Base-by-base conservation (phyloP, 768 basidiomycete genomes). In the Tricholoma terreum region DNA sequence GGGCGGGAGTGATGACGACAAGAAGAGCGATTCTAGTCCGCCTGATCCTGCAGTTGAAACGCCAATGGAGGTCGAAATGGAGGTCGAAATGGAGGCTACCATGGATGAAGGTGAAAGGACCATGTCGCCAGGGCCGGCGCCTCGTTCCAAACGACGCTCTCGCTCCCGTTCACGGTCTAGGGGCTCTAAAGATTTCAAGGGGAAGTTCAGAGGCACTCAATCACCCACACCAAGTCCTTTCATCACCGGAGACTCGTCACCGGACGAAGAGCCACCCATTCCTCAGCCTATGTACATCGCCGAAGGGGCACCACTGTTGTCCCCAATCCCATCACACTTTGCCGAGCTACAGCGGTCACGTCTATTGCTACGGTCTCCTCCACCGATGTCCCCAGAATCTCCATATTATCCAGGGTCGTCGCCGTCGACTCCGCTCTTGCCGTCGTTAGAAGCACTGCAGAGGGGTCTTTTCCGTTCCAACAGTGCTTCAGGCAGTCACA, bases 381-480 rank as follows among this genome's bases (percentile, higher is more conserved):
- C 82, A 22, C 75, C 85, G 52, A 71, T 75, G 52, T 75, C 82
- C 6, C 78, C 84, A 8, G 84, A 84, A 27, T 76, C 80, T 6
- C 67, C 83, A 58, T 77, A 83, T 59, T 86, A 86, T 68, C 83
- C 86, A n/a, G 83, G 83, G 12, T 80, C 84, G 15, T 82, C 86
- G 5, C 83, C 86, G 2, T 77, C 86, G 6, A 86, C 85, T 2
- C 87, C 89, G 15, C 69, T 84, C 64, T 61, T 67, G 34, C 92
- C 92, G 0, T 84, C 90, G 3, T 77, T 96, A 6, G 89, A 92
- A 64, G 89, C 87, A 19, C 74, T 95, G 35, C 86, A 87, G 67
- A 83, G 78, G 65, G 87, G 88, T 14, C 81, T 97, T 2, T 86
- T 91, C 66, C 86, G 94, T 17, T 95, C 94, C 2, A 94, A 95